phyloP scores from a whole-genome alignment of 345 rosid genomes.

The Sonneratia alba region DNA sequence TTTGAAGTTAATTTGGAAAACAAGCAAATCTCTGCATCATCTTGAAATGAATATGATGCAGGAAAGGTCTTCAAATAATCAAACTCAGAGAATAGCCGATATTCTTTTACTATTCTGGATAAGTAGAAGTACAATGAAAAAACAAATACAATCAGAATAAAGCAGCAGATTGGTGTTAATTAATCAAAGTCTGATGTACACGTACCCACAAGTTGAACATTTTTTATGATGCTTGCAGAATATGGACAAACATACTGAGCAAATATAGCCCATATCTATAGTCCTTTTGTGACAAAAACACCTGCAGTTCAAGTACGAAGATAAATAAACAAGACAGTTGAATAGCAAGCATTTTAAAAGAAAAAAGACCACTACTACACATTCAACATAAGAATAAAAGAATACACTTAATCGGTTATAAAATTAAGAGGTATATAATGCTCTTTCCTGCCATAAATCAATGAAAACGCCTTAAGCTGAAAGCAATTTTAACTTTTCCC shows the following conservation, averaged over 20 bases:
- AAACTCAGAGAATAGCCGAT: not conserved
- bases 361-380: not conserved
- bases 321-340: not conserved
- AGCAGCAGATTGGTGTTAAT: not conserved
- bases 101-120: not conserved
- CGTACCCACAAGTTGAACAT: slow-evolving; percentile 91
- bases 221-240: slow-evolving; percentile 89
- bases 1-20: not conserved
- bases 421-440: not conserved
- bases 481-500: not conserved
- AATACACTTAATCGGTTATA: not conserved
- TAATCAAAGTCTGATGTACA: slow-evolving; percentile 6
- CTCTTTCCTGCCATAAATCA: not conserved
- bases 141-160: not conserved
- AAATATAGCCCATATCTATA: slow-evolving; percentile 89
- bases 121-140: not conserved
- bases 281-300: slow-evolving; percentile 96
- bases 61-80: not conserved
- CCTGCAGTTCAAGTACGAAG: slow-evolving; percentile 35
- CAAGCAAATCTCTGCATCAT: not conserved
- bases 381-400: not conserved
- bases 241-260: slow-evolving; percentile 91
- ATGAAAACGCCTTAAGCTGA: not conserved
- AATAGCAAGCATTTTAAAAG: not conserved
- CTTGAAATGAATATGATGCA: not conserved